Evolutionary conservation across 495 filamentous ascomycete genomes (phyloP).

Genomic region (Aspergillus avenaceus): DNA sequence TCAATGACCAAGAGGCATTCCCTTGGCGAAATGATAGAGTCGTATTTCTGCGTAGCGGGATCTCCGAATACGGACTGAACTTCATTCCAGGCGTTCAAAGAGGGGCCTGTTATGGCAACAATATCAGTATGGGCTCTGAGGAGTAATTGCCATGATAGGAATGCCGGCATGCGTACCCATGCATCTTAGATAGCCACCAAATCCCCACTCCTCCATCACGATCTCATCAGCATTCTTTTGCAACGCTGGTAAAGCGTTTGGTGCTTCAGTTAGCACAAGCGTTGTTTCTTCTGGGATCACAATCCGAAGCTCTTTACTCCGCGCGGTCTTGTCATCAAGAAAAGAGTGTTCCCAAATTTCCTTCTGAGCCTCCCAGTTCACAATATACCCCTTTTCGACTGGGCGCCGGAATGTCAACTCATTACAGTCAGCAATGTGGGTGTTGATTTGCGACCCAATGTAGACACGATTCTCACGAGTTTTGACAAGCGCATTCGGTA

Average conservation of each 20-base stretch:
- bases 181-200: slow-evolving; percentile 75
- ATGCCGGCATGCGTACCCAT: slow-evolving; percentile 37
- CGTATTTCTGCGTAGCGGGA: slow-evolving; percentile 26
- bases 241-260: slow-evolving; percentile 76
- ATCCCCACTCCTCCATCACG: slow-evolving; percentile 97
- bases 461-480: slow-evolving; percentile 74
- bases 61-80: slow-evolving; percentile 59
- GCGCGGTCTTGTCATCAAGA: slow-evolving; percentile 66
- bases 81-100: slow-evolving; percentile 83
- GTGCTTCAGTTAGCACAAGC: slow-evolving; percentile 81
- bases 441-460: slow-evolving; percentile 70
- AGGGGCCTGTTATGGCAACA: slow-evolving; percentile 44
- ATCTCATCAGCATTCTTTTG: slow-evolving; percentile 94
- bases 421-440: slow-evolving; percentile 80
- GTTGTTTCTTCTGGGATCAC: slow-evolving; percentile 66
- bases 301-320: slow-evolving; percentile 32
- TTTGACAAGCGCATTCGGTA: slow-evolving; percentile 86
- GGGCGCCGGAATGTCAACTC: slow-evolving; percentile 84
- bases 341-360: slow-evolving; percentile 95
- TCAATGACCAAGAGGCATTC: slow-evolving; percentile 88
- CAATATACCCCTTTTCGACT: slow-evolving; percentile 90
- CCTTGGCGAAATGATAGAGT: slow-evolving; percentile 48
- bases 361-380: slow-evolving; percentile 95
- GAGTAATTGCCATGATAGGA: background rate
- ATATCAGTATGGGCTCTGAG: slow-evolving; percentile 4